A percentile compares a stretch with the other conserved stretches of the same genome.
These are phyloP conservation scores for Nakazawaea wyomingensis DNA, from an alignment of 805 yeast genomes.

Conservation along the genomic window DNA sequence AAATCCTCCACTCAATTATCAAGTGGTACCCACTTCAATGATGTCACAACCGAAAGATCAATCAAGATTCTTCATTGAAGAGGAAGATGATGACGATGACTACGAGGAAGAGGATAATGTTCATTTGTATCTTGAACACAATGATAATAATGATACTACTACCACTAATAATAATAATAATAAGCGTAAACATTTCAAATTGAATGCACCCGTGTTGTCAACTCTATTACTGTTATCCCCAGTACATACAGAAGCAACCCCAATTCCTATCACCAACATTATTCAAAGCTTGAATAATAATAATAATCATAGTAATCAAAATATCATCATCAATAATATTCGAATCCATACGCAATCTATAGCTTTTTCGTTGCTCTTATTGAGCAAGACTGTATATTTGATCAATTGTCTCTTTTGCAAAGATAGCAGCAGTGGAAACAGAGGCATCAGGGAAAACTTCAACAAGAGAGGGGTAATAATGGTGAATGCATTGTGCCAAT, in stretches of 20 bases:
- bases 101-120: background rate
- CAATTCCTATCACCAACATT: background rate
- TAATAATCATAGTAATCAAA: background rate
- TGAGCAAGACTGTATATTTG: background rate
- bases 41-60: slow-evolving; percentile 1
- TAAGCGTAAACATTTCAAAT: background rate
- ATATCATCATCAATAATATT: no score
- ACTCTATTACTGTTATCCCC: slow-evolving; percentile 27
- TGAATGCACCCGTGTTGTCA: slow-evolving; percentile 25
- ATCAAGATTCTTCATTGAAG: slow-evolving; percentile 1
- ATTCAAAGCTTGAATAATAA: background rate
- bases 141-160: no score
- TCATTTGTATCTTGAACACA: no score
- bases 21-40: no score
- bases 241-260: slow-evolving; percentile 15
- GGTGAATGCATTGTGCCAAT: background rate
- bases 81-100: background rate
- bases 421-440: background rate
- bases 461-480: no score
- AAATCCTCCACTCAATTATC: background rate
- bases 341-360: no score
- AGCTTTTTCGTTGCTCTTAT: background rate
- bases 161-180: background rate
- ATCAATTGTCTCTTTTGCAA: background rate
- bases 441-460: no score